phyloP scores from a whole-genome alignment of 257 asterid species.

The Fraxinus americana region DNA sequence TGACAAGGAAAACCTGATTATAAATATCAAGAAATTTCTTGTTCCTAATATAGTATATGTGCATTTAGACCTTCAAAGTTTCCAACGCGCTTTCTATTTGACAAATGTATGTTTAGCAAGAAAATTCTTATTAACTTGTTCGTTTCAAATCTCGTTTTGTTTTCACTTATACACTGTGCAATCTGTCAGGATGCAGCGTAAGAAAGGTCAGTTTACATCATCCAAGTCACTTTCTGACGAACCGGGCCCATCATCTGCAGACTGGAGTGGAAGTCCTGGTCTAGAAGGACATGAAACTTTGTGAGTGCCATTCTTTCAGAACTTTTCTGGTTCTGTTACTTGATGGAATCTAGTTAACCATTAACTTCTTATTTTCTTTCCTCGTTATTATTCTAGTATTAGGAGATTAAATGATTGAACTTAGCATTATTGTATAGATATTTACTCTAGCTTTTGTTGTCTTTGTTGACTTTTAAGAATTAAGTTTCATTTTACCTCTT shows the following conservation, averaged over 20 bases:
- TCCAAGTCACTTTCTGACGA: constrained; percentile 77
- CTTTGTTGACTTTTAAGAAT: constrained; percentile 21
- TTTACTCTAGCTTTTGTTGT: constrained; percentile 1
- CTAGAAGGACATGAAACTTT: constrained; percentile 87
- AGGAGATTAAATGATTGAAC: constrained; percentile 7
- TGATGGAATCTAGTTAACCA: constrained; percentile 15
- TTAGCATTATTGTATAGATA: constrained; percentile 10
- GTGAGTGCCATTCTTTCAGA: constrained; percentile 47
- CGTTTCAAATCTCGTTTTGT: constrained; percentile 4
- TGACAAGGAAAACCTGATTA: constrained; percentile 1
- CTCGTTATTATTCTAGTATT: constrained; percentile 11
- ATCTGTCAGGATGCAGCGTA: constrained; percentile 93
- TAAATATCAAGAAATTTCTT: neutral
- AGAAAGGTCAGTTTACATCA: constrained; percentile 97
- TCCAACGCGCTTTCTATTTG: neutral
- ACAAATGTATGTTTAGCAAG: neutral
- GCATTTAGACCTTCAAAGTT: neutral
- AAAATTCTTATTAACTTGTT: neutral
- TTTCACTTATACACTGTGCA: constrained; percentile 19
- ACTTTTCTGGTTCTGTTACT: neutral
- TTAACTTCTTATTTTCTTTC: constrained; percentile 1
- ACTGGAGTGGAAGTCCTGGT: constrained; percentile 59
- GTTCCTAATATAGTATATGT: constrained; percentile 4
- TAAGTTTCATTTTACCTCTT: constrained; percentile 16
- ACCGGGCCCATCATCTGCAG: constrained; percentile 80